Percentiles rank a stretch among this genome's conserved stretches.
Evolutionary conservation across 2,329 filamentous ascomycete species (phyloP).

Genomic region (Alternaria conjuncta): DNA sequence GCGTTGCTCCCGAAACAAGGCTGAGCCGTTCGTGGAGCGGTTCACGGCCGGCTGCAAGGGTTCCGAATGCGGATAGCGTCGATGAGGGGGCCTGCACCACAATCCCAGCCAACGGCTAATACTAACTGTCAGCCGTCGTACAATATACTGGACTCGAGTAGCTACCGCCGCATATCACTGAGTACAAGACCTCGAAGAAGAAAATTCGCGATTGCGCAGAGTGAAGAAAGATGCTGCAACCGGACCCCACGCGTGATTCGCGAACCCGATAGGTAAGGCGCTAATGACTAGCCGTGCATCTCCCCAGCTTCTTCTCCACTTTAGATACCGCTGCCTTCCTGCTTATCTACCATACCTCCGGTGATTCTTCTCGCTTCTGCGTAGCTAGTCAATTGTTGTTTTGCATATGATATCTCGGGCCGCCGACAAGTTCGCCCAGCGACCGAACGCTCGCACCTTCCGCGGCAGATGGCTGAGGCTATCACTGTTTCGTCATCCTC

Average conservation of each 20-base stretch:
- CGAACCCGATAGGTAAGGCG: conserved; percentile 11
- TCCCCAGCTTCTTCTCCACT: conserved; percentile 35
- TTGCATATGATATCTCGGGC: conserved; percentile 4
- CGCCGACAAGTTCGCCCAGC: conserved; percentile 23
- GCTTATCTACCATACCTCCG: conserved; percentile 14
- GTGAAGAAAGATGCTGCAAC: background rate
- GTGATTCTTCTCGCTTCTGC: background rate
- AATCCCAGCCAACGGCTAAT: background rate
- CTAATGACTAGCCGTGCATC: conserved; percentile 17
- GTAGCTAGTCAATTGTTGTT: background rate
- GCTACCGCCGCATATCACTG: background rate
- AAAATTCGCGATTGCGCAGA: background rate
- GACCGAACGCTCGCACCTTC: conserved; percentile 13
- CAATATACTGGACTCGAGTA: conserved; percentile 9
- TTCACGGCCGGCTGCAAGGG: conserved; percentile 4
- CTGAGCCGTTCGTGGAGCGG: conserved; percentile 15
- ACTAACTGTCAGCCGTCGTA: background rate
- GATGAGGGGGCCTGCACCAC: conserved; percentile 6
- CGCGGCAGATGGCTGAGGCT: conserved; percentile 57
- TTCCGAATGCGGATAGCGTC: conserved; percentile 1
- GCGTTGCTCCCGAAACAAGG: conserved; percentile 10
- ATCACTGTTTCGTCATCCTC: conserved; percentile 65
- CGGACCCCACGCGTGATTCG: conserved; percentile 19
- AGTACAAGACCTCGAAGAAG: background rate
- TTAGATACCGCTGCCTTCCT: conserved; percentile 28